Percentiles rank a stretch among this genome's conserved stretches.
Evolutionary conservation across 2,329 filamentous ascomycete species (phyloP).

Genomic region (Fusarium armeniacum): DNA sequence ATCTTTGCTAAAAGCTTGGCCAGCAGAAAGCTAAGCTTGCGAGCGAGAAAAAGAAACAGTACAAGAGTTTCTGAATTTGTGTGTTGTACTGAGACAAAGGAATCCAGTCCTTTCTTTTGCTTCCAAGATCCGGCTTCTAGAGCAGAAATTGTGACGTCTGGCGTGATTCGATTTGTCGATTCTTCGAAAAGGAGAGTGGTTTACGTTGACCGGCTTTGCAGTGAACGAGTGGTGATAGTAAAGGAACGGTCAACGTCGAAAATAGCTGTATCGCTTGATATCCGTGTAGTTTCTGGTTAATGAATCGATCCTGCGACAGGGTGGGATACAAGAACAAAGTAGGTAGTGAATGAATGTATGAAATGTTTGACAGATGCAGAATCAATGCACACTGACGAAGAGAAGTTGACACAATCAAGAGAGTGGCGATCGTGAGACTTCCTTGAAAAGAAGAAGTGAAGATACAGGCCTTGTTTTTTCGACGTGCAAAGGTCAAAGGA

Average conservation of each 20-base stretch:
- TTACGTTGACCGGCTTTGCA: constrained; percentile 33
- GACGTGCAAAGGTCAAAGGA: constrained; percentile 44
- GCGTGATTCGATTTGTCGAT: constrained; percentile 34
- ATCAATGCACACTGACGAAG: constrained; percentile 35
- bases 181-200: constrained; percentile 42
- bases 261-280: constrained; percentile 45
- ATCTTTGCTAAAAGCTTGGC: constrained; percentile 25
- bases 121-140: constrained; percentile 39
- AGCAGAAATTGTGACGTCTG: constrained; percentile 35
- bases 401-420: constrained; percentile 40
- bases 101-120: constrained; percentile 48
- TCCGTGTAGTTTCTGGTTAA: constrained; percentile 30
- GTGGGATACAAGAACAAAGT: constrained; percentile 33
- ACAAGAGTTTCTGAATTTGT: constrained; percentile 37
- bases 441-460: constrained; percentile 47
- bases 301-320: constrained; percentile 51
- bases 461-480: constrained; percentile 41
- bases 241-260: constrained; percentile 53
- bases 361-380: constrained; percentile 26
- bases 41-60: constrained; percentile 26
- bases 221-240: constrained; percentile 31
- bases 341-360: constrained; percentile 28
- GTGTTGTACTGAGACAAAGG: constrained; percentile 42
- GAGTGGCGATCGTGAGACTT: constrained; percentile 42
- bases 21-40: constrained; percentile 35